Evolutionary conservation across 805 yeast genomes (phyloP).

Genomic region (Ogataea methylovora): DNA sequence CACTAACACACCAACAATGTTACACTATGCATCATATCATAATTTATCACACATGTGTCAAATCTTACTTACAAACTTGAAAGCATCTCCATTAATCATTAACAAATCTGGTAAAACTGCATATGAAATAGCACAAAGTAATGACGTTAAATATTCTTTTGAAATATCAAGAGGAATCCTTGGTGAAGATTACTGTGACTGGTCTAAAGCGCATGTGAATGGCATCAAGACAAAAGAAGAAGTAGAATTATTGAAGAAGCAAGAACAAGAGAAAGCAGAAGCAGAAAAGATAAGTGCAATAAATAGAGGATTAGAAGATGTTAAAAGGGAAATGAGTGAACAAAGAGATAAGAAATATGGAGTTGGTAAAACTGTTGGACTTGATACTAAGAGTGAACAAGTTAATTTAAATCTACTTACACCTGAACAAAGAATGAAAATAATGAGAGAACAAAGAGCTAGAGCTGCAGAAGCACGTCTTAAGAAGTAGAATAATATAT

Average conservation of each 20-base stretch:
- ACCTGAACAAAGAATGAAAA: conserved; percentile 64
- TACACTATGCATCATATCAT: conserved; percentile 71
- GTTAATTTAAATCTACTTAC: conserved; percentile 53
- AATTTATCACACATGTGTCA: conserved; percentile 63
- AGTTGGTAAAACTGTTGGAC: conserved; percentile 28
- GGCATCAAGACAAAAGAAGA: conserved; percentile 51
- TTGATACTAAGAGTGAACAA: conserved; percentile 20
- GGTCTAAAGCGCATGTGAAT: conserved; percentile 63
- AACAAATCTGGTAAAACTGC: conserved; percentile 58
- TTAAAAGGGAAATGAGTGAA: conserved; percentile 32
- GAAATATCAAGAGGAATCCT: conserved; percentile 48
- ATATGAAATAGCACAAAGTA: conserved; percentile 51
- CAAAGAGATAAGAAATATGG: conserved; percentile 22
- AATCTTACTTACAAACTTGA: conserved; percentile 51
- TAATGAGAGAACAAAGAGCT: conserved; percentile 93
- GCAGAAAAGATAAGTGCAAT: conserved; percentile 32
- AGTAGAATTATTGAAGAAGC: conserved; percentile 34
- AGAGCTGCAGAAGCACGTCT: conserved; percentile 93
- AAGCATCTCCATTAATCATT: conserved; percentile 58
- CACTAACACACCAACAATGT: conserved; percentile 55
- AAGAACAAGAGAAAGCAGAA: conserved; percentile 27
- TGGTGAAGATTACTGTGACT: conserved; percentile 40
- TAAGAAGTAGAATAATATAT: conserved; percentile 16
- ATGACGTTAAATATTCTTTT: conserved; percentile 44
- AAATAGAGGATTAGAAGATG: conserved; percentile 33